Conservation (phyloP, 768 basidiomycete genomes). For the Psilocybe cubensis region DNA sequence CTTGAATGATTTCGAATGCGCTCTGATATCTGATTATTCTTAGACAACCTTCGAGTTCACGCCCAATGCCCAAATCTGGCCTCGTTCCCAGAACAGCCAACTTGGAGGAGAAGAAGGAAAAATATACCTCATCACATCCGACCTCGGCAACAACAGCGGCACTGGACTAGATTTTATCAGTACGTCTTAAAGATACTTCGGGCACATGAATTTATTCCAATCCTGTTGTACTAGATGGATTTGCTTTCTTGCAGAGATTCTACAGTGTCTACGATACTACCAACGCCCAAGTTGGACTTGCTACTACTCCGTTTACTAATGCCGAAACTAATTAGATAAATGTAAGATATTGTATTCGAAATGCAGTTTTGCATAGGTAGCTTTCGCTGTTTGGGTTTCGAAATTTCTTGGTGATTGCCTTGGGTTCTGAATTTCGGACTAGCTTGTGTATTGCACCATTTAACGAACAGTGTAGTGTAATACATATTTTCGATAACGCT, state of each 20-base stretch:
- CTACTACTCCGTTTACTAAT: slow-evolving; percentile 38
- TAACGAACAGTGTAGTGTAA: no score
- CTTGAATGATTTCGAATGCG: neutral
- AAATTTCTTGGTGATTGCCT: no score
- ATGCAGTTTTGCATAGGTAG: no score
- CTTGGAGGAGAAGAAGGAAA: slow-evolving; percentile 53
- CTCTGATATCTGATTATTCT: neutral
- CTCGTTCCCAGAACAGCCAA: slow-evolving; percentile 50
- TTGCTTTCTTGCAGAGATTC: slow-evolving; percentile 63
- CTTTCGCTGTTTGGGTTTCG: no score
- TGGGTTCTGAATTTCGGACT: no score
- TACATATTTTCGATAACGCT: no score
- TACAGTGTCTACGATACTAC: slow-evolving; percentile 57
- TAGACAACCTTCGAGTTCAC: slow-evolving; percentile 55
- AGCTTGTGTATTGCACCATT: no score
- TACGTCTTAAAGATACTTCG: no score
- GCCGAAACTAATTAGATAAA: slow-evolving; percentile 36
- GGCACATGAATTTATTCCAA: neutral
- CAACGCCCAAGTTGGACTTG: slow-evolving; percentile 40
- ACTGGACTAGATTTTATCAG: slow-evolving; percentile 65
- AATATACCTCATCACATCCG: slow-evolving; percentile 59
- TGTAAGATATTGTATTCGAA: neutral
- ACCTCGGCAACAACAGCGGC: slow-evolving; percentile 52
- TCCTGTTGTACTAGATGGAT: slow-evolving; percentile 44
- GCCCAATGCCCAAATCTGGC: slow-evolving; percentile 69